Percentiles rank a stretch among this genome's conserved stretches.
phyloP scores from a whole-genome alignment of 192 early-diverging fungal genomes.

The Backusella liffmaniae region DNA sequence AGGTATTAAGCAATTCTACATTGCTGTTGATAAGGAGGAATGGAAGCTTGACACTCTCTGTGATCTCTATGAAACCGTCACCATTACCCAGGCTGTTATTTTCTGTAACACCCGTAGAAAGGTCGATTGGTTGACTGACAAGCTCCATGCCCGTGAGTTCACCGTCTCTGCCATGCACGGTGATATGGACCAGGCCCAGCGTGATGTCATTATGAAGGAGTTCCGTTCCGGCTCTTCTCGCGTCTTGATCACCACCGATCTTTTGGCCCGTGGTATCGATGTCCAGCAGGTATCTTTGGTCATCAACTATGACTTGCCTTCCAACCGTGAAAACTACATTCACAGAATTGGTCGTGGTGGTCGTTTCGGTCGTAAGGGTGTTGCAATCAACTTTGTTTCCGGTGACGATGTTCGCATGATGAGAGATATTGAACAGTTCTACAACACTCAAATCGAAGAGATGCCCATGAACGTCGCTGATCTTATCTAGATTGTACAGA shows the following conservation, averaged over 20 bases:
- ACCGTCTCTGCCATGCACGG: conserved; percentile 99
- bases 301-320: conserved; percentile 96
- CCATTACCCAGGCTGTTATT: conserved; percentile 98
- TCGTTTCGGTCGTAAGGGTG: conserved; percentile 99
- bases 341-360: conserved; percentile 99
- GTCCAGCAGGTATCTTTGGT: conserved; percentile 99
- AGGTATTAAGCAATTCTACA: conserved; percentile 93
- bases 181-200: conserved; percentile 96
- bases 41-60: conserved; percentile 99
- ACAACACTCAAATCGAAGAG: conserved; percentile 99
- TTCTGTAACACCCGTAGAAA: conserved; percentile 99
- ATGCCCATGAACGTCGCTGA: conserved; percentile 99
- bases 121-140: conserved; percentile 99
- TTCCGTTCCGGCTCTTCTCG: conserved; percentile 97
- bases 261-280: conserved; percentile 99
- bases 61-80: conserved; percentile 98
- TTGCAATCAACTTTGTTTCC: conserved; percentile 99
- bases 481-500: conserved; percentile 58
- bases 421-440: conserved; percentile 90
- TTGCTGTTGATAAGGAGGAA: conserved; percentile 98
- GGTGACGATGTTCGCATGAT: conserved; percentile 91
- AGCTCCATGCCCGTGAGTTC: conserved; percentile 87
- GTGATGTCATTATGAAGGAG: conserved; percentile 98
- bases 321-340: conserved; percentile 99
- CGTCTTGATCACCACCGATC: conserved; percentile 97